Base-by-base conservation (phyloP, 129 eudicot genomes). In the Flaveria ramosissima region DNA sequence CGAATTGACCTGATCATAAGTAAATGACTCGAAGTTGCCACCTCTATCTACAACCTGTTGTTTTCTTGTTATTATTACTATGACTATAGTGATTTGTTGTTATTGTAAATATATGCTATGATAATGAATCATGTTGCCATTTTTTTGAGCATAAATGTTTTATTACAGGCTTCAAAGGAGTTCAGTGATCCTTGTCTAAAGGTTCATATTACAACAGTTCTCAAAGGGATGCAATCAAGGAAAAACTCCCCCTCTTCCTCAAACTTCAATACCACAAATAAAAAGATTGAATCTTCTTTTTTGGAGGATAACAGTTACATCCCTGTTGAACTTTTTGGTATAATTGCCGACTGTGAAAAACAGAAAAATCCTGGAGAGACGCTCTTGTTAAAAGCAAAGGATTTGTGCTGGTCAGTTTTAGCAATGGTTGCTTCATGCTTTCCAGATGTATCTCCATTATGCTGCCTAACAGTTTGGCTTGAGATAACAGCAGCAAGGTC, bases 401-500 rank as follows among this genome's bases (percentile, higher is more conserved):
- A 93, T 73, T 80, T 93, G 82, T 75, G 97, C 89, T 93, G 98
- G 98, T 88, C 98, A 36, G 78, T 93, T 77, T 83, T 93, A 82
- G 97, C 98, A 56, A 87, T 90, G 88, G 81, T 90, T 74, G 98
- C 98, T 6, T 87, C 98, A 43, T 93, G 97, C 83, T 93, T 93
- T 79, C 89, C 97, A 36, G 97, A 93, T 79, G 98, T 88, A 43
- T 87, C 98, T 73, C 85, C 97, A 15, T 78, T 93, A 76, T 84
- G 97, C 67, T 93, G 98, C 88, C 84, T 93, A 71, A 85, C 97
- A 75, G 89, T 85, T 68, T 93, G 98, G 98, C 88, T 93, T 68
- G 98, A 93, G 83, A 93, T 93, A 67, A 93, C 97, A 21, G 98
- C 95, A 20, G 98, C 98, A 79, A 93, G 98, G 98, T 93, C 79